Percentiles rank a stretch among this genome's conserved stretches.
These are phyloP conservation scores for Candida taoyuanica DNA, from an alignment of 805 yeast species.

Conservation along the genomic window DNA sequence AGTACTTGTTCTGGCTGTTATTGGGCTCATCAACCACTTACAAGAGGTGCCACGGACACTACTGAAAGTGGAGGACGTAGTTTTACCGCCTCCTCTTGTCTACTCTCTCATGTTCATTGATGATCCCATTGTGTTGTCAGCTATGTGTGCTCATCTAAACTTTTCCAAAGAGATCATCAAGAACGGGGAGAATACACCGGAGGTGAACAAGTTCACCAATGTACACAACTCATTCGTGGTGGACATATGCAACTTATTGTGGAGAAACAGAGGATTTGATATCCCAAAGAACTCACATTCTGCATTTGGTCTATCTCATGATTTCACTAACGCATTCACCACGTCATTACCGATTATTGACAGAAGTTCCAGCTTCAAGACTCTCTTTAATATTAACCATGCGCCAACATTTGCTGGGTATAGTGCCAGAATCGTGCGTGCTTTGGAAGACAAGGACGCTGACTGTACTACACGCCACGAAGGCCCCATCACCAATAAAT, in stretches of 20 bases:
- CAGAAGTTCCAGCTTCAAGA: constrained; percentile 18
- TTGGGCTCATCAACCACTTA: constrained; percentile 10
- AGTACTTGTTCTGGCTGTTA: constrained; percentile 6
- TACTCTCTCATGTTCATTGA: constrained; percentile 36
- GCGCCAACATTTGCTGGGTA: constrained; percentile 48
- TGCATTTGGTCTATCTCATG: constrained; percentile 31
- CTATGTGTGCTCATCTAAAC: constrained; percentile 42
- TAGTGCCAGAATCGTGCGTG: constrained; percentile 40
- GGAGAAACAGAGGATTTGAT: constrained; percentile 52
- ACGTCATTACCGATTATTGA: constrained; percentile 25
- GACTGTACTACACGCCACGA: constrained; percentile 37
- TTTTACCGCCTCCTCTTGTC: constrained; percentile 37
- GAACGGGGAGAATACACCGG: constrained; percentile 12
- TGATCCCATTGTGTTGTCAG: constrained; percentile 43
- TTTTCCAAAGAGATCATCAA: constrained; percentile 25
- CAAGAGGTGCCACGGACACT: constrained; percentile 20
- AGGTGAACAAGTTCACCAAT: constrained; percentile 25
- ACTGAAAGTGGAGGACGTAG: constrained; percentile 25
- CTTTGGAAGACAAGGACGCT: constrained; percentile 38
- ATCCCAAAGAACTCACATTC: constrained; percentile 27
- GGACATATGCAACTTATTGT: constrained; percentile 50
- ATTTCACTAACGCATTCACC: constrained; percentile 24
- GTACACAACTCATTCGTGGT: constrained; percentile 47
- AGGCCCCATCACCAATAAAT: constrained; percentile 47
- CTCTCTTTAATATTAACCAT: constrained; percentile 38